Evolutionary conservation across 768 basidiomycete genomes (phyloP).

Genomic region (Astraeus odoratus): DNA sequence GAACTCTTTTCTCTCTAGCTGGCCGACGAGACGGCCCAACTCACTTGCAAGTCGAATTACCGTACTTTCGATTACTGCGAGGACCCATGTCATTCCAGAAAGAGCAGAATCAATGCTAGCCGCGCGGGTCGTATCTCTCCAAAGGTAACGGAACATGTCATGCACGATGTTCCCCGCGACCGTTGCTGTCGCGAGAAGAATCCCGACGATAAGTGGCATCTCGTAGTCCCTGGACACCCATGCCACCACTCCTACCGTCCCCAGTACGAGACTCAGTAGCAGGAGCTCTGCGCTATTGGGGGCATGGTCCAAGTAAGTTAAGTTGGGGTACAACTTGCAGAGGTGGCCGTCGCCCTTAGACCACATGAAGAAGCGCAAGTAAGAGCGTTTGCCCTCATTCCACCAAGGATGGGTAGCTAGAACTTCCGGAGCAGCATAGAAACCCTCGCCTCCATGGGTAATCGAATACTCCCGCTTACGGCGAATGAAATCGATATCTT

Average conservation of each 20-base stretch:
- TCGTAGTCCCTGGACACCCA: conserved; percentile 10
- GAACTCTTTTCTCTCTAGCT: conserved; percentile 39
- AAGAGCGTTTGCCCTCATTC: conserved; percentile 38
- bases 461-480: conserved; percentile 36
- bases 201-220: conserved; percentile 11
- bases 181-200: conserved; percentile 22
- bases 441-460: conserved; percentile 31
- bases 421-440: conserved; percentile 42
- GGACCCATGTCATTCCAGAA: conserved; percentile 28
- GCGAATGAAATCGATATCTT: conserved; percentile 57
- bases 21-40: conserved; percentile 38
- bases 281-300: conserved; percentile 46
- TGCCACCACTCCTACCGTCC: conserved; percentile 8
- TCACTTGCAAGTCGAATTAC: conserved; percentile 48
- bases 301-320: conserved; percentile 37
- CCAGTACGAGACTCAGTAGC: conserved; percentile 19
- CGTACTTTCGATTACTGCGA: conserved; percentile 43
- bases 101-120: conserved; percentile 29
- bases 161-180: conserved; percentile 38
- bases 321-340: conserved; percentile 39
- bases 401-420: conserved; percentile 55
- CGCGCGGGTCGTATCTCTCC: conserved; percentile 32
- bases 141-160: conserved; percentile 44
- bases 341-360: conserved; percentile 50
- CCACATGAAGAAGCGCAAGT: conserved; percentile 55